A percentile compares a stretch with the other conserved stretches of the same genome.
Evolutionary conservation across 116 monocot species (phyloP).

Genomic region (Iris pallida): DNA sequence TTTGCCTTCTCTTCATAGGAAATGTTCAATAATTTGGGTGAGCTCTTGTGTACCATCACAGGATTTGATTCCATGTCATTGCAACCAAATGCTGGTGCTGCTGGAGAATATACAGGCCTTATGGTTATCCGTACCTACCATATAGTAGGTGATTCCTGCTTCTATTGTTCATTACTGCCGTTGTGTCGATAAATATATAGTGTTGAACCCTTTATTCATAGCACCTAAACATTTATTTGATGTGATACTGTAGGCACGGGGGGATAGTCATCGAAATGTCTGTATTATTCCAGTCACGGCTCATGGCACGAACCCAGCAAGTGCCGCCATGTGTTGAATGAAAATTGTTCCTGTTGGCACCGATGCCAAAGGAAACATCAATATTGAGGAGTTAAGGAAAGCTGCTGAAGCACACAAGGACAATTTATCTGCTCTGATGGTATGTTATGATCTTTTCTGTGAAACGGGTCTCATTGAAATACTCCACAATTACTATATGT

Average conservation of each 20-base stretch:
- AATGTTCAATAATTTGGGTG: constrained; percentile 93
- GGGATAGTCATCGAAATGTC: constrained; percentile 82
- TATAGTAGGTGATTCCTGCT: constrained; percentile 36
- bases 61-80: constrained; percentile 98
- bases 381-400: constrained; percentile 90
- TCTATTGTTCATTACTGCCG: no score
- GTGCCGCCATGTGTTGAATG: constrained; percentile 99
- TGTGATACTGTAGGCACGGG: constrained; percentile 59
- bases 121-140: constrained; percentile 99
- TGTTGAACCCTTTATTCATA: not conserved
- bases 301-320: constrained; percentile 98
- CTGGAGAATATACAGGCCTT: constrained; percentile 97
- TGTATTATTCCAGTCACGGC: constrained; percentile 99
- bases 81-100: constrained; percentile 99
- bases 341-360: constrained; percentile 99
- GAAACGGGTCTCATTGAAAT: not conserved
- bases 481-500: no score
- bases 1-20: constrained; percentile 43
- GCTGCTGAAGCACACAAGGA: constrained; percentile 92
- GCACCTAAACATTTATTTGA: constrained; percentile 8
- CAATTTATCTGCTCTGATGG: constrained; percentile 92
- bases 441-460: constrained; percentile 14
- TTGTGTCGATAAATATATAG: not conserved
- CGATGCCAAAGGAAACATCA: constrained; percentile 96
- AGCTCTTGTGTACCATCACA: constrained; percentile 86